Evolutionary conservation across 2,329 filamentous ascomycete genomes (phyloP), one percentile per base, ranked within the genome.

Genomic region (Ophioceras dolichostomum): DNA sequence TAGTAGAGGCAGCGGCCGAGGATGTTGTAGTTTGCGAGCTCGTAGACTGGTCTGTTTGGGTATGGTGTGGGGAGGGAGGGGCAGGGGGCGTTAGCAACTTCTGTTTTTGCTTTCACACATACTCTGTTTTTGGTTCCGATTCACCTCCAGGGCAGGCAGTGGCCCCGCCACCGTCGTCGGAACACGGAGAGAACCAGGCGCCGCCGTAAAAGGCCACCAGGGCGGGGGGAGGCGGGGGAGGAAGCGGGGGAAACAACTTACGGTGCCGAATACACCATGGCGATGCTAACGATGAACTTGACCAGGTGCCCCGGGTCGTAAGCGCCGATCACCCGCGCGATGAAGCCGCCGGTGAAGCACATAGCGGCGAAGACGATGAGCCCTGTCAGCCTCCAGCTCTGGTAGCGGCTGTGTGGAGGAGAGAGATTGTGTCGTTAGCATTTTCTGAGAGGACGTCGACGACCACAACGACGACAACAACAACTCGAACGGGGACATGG

Each of bases 1-100:
- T 79, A 81, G 55, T 69, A 70, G 19, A 81, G 61, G 10, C 76
- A 60, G 2, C 76, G 68, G 4, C 69, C 70, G 37, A 82, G 68
- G 41, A 79, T 62, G 47, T 76, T 68, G 54, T 80, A 81, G 55
- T 80, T 79, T 41, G 69, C 65, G 4, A 76, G 67, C 41, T 77
- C 73, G 36, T 78, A 68, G 4, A 80, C 58, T 0, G 77, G 76
- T 3, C 70, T 72, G 40, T n/a, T 36, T n/a, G n/a, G n/a, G n/a
- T n/a, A n/a, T n/a, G n/a, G n/a, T n/a, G n/a, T n/a, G n/a, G n/a
- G n/a, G n/a, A n/a, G n/a, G n/a, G n/a, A n/a, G 5, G 28, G 12
- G 5, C 5, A 5, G 7, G 5, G 28, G n/a, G 13, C 13, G 28
- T 30, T 16, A 30, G 28, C 17, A 30, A 7, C 17, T 13, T 13